A percentile compares a stretch with the other conserved stretches of the same genome.
These are phyloP conservation scores for Exsudoporus frostii DNA, from an alignment of 768 basidiomycete genomes.

Conservation along the genomic window DNA sequence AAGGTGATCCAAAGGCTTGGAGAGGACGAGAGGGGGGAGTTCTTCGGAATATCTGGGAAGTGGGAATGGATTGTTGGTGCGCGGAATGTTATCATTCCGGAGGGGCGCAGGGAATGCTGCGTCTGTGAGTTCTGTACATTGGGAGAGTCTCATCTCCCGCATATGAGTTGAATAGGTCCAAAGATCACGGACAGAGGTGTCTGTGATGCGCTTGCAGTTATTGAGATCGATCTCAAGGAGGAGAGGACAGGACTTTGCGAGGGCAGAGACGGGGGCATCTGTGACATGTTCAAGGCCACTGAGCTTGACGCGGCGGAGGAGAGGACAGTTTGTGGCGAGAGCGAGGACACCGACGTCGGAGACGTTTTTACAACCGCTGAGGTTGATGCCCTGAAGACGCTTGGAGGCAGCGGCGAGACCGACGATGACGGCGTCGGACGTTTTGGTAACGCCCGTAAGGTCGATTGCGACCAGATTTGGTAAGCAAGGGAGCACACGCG, in stretches of 20 bases:
- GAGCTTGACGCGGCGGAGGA: constrained; percentile 88
- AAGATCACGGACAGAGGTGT: constrained; percentile 74
- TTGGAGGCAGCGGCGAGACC: constrained; percentile 67
- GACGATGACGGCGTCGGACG: constrained; percentile 68
- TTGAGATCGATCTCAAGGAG: constrained; percentile 95
- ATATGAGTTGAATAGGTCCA: constrained; percentile 80
- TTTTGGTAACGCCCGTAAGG: constrained; percentile 66
- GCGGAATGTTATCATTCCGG: constrained; percentile 34
- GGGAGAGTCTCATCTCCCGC: constrained; percentile 86
- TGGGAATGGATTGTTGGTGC: constrained; percentile 43
- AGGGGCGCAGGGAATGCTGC: constrained; percentile 79
- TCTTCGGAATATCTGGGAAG: constrained; percentile 38
- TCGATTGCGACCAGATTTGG: constrained; percentile 85
- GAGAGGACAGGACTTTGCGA: constrained; percentile 77
- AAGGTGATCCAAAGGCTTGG: constrained; percentile 73
- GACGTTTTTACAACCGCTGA: constrained; percentile 77
- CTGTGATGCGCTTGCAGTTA: constrained; percentile 73
- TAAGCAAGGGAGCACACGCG: constrained; percentile 62
- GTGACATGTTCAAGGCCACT: constrained; percentile 74
- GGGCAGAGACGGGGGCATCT: constrained; percentile 67
- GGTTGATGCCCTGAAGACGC: constrained; percentile 88
- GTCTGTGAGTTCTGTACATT: constrained; percentile 76
- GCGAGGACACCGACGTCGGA: constrained; percentile 76
- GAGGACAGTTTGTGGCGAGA: constrained; percentile 68
- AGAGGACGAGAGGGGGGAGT: constrained; percentile 64